Evolutionary conservation across 345 rosid genomes (phyloP).

Genomic region (Kandelia obovata): DNA sequence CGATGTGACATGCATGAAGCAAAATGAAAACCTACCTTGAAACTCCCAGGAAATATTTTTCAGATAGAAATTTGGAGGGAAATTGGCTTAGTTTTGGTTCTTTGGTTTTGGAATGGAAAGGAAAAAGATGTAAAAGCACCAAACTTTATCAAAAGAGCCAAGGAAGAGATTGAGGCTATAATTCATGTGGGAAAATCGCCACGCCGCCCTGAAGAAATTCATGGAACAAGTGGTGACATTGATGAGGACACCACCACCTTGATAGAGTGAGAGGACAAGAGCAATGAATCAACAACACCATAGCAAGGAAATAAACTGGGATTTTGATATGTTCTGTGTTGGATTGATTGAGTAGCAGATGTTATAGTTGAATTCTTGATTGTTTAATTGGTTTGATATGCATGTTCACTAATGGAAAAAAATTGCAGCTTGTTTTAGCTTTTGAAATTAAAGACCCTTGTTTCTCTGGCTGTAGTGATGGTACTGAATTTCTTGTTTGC

Average conservation of each 20-base stretch:
- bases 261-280: constrained; percentile 49
- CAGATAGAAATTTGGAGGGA: neutral
- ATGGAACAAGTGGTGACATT: constrained; percentile 50
- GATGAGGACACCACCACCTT: constrained; percentile 32
- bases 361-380: constrained; percentile 7
- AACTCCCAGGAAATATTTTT: too few species aligned
- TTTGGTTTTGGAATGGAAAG: constrained; percentile 9
- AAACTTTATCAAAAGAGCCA: constrained; percentile 35
- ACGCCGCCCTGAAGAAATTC: constrained; percentile 37
- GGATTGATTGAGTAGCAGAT: neutral
- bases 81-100: neutral
- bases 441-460: neutral
- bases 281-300: constrained; percentile 37
- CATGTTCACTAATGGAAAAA: neutral
- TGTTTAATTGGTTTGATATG: neutral
- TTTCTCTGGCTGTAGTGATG: too few species aligned
- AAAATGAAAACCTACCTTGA: too few species aligned
- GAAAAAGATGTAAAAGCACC: constrained; percentile 30
- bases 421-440: too few species aligned
- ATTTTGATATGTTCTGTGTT: neutral
- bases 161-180: constrained; percentile 36
- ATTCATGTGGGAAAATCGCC: constrained; percentile 21
- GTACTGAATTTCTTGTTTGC: too few species aligned
- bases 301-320: constrained; percentile 16
- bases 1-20: too few species aligned